A percentile compares a stretch with the other conserved stretches of the same genome.
Conservation (phyloP, 2,329 filamentous ascomycete species). For the Lachnellula suecica region DNA sequence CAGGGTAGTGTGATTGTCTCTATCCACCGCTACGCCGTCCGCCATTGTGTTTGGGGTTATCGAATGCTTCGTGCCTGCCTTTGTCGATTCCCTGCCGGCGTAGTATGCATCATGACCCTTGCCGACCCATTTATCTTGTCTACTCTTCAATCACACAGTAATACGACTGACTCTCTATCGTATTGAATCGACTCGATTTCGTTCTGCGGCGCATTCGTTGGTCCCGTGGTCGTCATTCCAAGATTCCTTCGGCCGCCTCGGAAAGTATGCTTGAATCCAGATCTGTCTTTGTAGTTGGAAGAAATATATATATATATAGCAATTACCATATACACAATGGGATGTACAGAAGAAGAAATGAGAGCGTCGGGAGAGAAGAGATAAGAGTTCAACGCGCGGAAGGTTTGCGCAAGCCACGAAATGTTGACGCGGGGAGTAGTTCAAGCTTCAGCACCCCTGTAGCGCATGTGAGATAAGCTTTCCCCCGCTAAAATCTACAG, state of each 20-base stretch:
- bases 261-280: neutral
- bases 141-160: too few relatives aligned
- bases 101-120: neutral
- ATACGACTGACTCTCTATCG: neutral
- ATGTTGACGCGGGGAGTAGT: neutral
- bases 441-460: neutral
- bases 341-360: neutral
- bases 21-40: slow-evolving; percentile 4
- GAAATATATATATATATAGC: neutral
- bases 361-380: neutral
- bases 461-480: neutral
- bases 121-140: neutral
- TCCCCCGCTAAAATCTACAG: neutral
- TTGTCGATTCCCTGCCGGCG: neutral
- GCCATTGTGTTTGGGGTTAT: neutral
- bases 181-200: neutral
- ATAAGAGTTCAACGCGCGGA: neutral
- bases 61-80: neutral
- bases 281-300: neutral
- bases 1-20: neutral
- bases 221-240: too few relatives aligned
- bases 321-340: neutral
- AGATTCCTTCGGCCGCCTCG: too few relatives aligned
- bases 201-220: neutral
- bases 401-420: neutral